Base-by-base conservation (phyloP, 129 eudicot species). In the Lactuca sativa region DNA sequence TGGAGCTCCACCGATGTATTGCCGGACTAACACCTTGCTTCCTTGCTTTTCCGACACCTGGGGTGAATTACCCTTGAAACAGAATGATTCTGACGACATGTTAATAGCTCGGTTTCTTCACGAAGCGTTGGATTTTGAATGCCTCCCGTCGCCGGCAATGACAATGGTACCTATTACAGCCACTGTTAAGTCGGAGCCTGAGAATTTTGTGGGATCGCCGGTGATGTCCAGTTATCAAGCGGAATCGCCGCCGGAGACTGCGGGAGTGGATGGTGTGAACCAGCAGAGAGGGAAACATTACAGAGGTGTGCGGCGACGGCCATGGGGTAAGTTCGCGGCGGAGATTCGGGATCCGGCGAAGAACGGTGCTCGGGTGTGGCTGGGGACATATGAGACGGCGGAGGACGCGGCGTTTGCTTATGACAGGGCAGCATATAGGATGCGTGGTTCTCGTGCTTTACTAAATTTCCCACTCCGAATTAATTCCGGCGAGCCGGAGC, bases 301-400 rank as follows among this genome's bases (percentile, higher is more conserved):
- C 56, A 74, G 97, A 53, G 95, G 95, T 0, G 97, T 90, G 5
- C 74, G 95, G 63, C 75, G 82, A 37, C 82, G 97, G 72, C 97
- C 95, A 34, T 90, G 97, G 97, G 95, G 97, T 25, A 84, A 85
- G 69, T 90, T 72, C 10, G 97, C 97, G 66, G 97, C 95, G 82
- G 97, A 90, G 80, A 90, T 90, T 4, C 57, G 97, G 62, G 97
- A 90, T 37, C 97, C 97, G 33, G 87, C 91, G 63, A 90, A 81
- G 80, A 85, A 85, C 17, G 97, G 97, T 38, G 89, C 95, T 14
- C 76, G 97, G 10, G 90, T 90, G 7, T 90, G 97, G 97, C 73
- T 87, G 11, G 97, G 97, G 63, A 90, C 97, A 38, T 90, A 62
- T 56, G 95, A 86, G 79, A 86, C 89, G 73, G 97, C 97, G 59